Percentiles rank a stretch among this genome's conserved stretches.
These are phyloP conservation scores for Lactifluus rugatus DNA, from an alignment of 768 basidiomycete species.

Conservation along the genomic window DNA sequence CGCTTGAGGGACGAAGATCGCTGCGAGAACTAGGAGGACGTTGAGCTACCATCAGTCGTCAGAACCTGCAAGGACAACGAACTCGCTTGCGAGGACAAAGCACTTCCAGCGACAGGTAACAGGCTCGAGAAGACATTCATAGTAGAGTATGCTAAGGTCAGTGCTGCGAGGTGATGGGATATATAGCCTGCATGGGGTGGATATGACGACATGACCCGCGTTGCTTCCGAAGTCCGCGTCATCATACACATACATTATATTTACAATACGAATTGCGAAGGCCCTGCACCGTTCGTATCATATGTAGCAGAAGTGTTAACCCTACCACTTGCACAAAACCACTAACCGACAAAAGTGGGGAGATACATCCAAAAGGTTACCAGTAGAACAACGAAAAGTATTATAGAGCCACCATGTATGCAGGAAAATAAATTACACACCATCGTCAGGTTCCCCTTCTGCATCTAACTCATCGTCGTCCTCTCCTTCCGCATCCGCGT, in stretches of 20 bases:
- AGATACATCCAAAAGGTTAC: slow-evolving; percentile 16
- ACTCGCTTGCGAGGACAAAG: slow-evolving; percentile 28
- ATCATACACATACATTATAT: not conserved
- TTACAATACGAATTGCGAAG: slow-evolving; percentile 6
- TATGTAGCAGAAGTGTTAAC: too few relatives aligned
- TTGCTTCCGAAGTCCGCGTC: too few relatives aligned
- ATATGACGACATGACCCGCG: not conserved
- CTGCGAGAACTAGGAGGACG: slow-evolving; percentile 36
- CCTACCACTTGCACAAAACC: slow-evolving; percentile 1
- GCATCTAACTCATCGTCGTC: slow-evolving; percentile 27
- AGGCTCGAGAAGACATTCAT: slow-evolving; percentile 47
- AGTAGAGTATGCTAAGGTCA: not conserved
- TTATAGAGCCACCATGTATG: slow-evolving; percentile 9
- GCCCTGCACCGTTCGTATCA: not conserved
- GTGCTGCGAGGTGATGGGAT: too few relatives aligned
- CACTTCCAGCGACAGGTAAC: slow-evolving; percentile 38
- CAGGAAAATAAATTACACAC: slow-evolving; percentile 16
- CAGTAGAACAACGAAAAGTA: slow-evolving; percentile 7
- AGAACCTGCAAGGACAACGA: not conserved
- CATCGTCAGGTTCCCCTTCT: slow-evolving; percentile 27
- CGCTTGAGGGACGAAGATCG: slow-evolving; percentile 54
- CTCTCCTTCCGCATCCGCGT: slow-evolving; percentile 34
- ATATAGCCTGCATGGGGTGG: not conserved
- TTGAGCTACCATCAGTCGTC: too few relatives aligned
- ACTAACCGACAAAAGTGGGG: not conserved